phyloP scores from a whole-genome alignment of 441 rosid species.

The Populus hybrid region DNA sequence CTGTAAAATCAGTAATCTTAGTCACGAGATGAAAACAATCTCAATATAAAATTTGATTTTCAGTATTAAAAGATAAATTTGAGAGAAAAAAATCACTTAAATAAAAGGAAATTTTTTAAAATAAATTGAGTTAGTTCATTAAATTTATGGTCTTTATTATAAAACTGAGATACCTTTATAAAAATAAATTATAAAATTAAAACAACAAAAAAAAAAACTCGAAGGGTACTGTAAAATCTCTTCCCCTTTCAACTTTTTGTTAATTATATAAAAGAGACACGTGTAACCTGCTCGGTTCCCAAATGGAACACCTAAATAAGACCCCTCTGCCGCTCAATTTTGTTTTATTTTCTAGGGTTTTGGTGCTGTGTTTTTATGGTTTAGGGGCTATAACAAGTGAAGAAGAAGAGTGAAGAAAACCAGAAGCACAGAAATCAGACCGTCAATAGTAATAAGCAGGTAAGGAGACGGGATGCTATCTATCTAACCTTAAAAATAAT shows the following conservation, averaged over 20 bases:
- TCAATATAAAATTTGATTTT: too few species aligned
- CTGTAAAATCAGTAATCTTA: fast-evolving
- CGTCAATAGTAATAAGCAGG: not conserved
- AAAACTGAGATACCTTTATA: too few species aligned
- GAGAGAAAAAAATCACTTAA: fast-evolving
- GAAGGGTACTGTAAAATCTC: too few species aligned
- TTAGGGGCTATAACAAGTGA: not conserved
- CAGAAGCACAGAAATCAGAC: not conserved
- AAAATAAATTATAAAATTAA: too few species aligned
- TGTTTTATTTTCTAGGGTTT: not conserved
- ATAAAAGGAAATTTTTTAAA: too few species aligned
- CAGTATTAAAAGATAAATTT: too few species aligned
- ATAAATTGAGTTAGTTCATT: too few species aligned
- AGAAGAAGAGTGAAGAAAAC: not conserved
- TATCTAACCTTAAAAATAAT: not conserved
- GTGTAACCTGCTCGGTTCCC: not conserved
- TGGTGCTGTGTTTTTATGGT: not conserved
- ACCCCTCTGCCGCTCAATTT: not conserved
- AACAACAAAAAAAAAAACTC: too few species aligned
- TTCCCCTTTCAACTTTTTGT: too few species aligned
- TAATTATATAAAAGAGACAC: not conserved
- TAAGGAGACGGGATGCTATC: not conserved
- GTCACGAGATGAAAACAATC: fast-evolving
- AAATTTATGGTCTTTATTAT: too few species aligned
- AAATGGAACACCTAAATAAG: not conserved